These are phyloP conservation scores for Wickerhamiella kurtzmanii DNA, from an alignment of 805 yeast species.

Conservation along the genomic window DNA sequence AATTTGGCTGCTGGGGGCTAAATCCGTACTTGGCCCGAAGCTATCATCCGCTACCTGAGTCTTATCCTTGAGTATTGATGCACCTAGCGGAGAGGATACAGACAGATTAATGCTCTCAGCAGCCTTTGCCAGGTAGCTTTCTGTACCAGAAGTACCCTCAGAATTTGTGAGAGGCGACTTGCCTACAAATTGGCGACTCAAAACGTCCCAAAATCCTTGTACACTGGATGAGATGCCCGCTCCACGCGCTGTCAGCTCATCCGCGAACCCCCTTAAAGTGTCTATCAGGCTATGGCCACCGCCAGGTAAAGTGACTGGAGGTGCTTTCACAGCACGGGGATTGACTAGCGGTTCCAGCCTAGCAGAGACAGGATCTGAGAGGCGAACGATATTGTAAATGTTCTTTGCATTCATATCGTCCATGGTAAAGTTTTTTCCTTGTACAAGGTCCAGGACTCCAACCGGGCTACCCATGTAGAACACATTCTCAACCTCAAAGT, in stretches of 20 bases:
- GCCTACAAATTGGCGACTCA: background rate
- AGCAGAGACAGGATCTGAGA: conserved; percentile 85
- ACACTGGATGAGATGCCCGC: conserved; percentile 2
- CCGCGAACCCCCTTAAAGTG: conserved; percentile 29
- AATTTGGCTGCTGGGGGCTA: background rate
- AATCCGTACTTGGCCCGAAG: too few species aligned
- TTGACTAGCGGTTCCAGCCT: conserved; percentile 73
- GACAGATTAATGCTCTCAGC: too few species aligned
- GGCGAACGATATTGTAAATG: conserved; percentile 72
- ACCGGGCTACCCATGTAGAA: conserved; percentile 85
- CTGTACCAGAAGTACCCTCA: too few species aligned
- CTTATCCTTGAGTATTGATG: too few species aligned
- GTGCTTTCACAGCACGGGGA: conserved; percentile 33
- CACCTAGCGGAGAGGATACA: background rate
- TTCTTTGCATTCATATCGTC: conserved; percentile 33
- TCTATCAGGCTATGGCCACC: conserved; percentile 30
- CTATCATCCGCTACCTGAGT: too few species aligned
- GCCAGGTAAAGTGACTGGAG: conserved; percentile 48
- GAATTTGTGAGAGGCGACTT: background rate
- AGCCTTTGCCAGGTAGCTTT: too few species aligned
- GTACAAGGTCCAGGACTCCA: conserved; percentile 70
- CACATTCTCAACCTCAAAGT: conserved; percentile 59
- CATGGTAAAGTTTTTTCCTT: conserved; percentile 31
- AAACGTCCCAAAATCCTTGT: background rate
- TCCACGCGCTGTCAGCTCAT: conserved; percentile 25